Percentiles rank a stretch among this genome's conserved stretches.
phyloP scores from a whole-genome alignment of 2,329 filamentous ascomycete genomes.

The Cladosporium sp. region DNA sequence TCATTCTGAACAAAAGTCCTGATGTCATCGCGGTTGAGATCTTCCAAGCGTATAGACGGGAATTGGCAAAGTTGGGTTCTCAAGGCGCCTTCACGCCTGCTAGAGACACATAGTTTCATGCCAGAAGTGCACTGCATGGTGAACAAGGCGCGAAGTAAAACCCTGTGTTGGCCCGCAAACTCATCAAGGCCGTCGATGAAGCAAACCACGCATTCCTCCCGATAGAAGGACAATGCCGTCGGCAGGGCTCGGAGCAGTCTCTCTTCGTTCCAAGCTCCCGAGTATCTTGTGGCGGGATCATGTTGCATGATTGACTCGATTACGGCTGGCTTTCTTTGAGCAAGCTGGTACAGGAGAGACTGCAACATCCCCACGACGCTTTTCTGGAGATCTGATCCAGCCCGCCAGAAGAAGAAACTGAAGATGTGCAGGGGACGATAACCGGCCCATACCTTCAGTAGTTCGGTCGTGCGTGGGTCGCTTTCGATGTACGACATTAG shows the following conservation, averaged over 20 bases:
- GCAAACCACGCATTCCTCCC: background rate
- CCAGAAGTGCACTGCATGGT: background rate
- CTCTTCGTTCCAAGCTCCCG: background rate
- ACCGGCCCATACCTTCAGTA: background rate
- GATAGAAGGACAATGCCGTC: background rate
- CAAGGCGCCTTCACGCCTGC: background rate
- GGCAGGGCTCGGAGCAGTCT: background rate
- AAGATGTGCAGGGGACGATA: background rate
- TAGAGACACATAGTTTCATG: conserved; percentile 8
- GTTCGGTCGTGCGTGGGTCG: background rate
- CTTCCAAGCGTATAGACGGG: background rate
- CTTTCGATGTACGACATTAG: conserved; percentile 2
- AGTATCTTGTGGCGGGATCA: background rate
- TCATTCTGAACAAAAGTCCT: background rate
- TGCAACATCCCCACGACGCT: background rate
- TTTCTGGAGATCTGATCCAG: background rate
- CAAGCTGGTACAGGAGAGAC: background rate
- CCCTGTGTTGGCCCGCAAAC: background rate
- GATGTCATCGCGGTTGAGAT: conserved; percentile 3
- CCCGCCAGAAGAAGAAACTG: conserved; percentile 7
- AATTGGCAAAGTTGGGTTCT: background rate
- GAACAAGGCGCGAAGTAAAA: background rate
- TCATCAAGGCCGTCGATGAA: conserved; percentile 3
- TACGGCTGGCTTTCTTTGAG: background rate
- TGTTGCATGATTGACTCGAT: background rate